Evolutionary conservation across 2,329 filamentous ascomycete species (phyloP).

Genomic region (Trichothecium sympodiale): DNA sequence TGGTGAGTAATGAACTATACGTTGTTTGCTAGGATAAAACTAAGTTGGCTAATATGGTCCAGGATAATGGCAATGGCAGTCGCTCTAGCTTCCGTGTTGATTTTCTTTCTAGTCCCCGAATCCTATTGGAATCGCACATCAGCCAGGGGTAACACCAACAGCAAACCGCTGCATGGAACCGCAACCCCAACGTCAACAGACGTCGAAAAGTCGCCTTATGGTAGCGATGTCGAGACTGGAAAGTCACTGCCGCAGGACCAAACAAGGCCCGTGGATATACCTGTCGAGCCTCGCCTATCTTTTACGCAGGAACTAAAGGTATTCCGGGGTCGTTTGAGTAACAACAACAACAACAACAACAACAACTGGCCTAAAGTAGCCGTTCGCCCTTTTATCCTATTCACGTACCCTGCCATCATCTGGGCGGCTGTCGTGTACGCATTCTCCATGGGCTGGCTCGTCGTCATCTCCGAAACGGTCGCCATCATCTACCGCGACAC

Average conservation of each 20-base stretch:
- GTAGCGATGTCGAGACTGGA: constrained; percentile 27
- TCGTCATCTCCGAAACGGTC: constrained; percentile 84
- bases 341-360: constrained; percentile 60
- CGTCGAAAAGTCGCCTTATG: constrained; percentile 26
- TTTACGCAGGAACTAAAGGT: constrained; percentile 65
- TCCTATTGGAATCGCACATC: constrained; percentile 6
- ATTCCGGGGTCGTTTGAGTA: constrained; percentile 67
- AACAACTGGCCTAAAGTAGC: constrained; percentile 75
- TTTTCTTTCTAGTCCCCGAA: too few relatives aligned
- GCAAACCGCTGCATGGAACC: constrained; percentile 7
- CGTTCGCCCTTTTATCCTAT: constrained; percentile 73
- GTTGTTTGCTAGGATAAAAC: too few relatives aligned
- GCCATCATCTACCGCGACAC: constrained; percentile 64
- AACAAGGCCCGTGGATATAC: constrained; percentile 61
- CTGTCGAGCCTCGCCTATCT: constrained; percentile 54
- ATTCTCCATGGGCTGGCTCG: constrained; percentile 87
- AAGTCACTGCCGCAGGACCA: constrained; percentile 21
- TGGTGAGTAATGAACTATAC: constrained; percentile 64
- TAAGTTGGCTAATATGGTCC: too few relatives aligned
- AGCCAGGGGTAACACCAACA: background rate
- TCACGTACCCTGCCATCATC: constrained; percentile 75
- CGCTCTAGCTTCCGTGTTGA: background rate
- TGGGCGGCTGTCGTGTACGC: constrained; percentile 83
- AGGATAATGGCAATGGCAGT: constrained; percentile 29
- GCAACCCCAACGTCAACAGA: constrained; percentile 13